These are phyloP conservation scores for Alloascoidea hylecoeti DNA, from an alignment of 805 yeast genomes.

Conservation along the genomic window DNA sequence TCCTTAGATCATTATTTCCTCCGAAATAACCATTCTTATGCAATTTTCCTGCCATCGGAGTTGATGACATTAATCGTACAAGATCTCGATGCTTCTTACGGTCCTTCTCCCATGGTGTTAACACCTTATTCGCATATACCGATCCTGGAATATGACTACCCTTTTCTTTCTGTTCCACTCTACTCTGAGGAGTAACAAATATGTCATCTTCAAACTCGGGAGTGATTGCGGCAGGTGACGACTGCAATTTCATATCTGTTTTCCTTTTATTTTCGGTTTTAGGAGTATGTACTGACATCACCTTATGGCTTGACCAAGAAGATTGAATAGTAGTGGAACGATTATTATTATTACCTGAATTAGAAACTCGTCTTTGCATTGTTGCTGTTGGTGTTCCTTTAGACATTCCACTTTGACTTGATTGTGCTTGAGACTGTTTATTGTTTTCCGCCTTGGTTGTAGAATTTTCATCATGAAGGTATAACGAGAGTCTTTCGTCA, in stretches of 20 bases:
- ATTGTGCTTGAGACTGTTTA: too few species aligned
- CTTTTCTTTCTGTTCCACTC: too few species aligned
- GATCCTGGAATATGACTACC: slow-evolving; percentile 9
- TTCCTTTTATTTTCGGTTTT: too few species aligned
- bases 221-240: neutral
- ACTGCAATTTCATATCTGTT: neutral
- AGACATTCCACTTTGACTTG: too few species aligned
- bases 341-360: neutral
- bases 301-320: too few species aligned
- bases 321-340: neutral
- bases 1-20: too few species aligned
- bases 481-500: slow-evolving; percentile 55
- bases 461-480: slow-evolving; percentile 42
- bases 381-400: neutral
- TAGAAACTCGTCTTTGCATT: neutral
- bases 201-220: neutral
- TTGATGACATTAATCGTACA: neutral
- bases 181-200: neutral
- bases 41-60: too few species aligned
- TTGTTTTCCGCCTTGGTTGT: slow-evolving; percentile 4
- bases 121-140: neutral
- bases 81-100: slow-evolving; percentile 4
- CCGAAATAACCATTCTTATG: too few species aligned
- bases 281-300: too few species aligned
- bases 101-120: slow-evolving; percentile 19